These are phyloP conservation scores for Infundibulicybe gibba DNA, from an alignment of 768 basidiomycete genomes.

Conservation along the genomic window DNA sequence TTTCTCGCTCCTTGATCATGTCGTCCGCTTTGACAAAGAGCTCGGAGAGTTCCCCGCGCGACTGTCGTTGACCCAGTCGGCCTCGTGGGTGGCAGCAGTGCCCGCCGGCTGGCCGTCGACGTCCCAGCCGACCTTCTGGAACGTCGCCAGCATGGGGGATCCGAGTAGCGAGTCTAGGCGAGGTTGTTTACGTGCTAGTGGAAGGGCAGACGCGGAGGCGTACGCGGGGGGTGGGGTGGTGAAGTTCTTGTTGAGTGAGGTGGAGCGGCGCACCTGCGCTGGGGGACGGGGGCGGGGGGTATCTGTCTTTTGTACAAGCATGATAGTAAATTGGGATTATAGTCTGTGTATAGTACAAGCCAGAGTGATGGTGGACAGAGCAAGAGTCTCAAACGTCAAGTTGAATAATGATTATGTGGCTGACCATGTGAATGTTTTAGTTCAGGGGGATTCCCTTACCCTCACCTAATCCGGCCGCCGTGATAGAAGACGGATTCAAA, in stretches of 20 bases:
- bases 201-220: conserved; percentile 35
- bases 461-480: too few species aligned
- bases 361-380: neutral
- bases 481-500: too few species aligned
- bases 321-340: conserved; percentile 16
- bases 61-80: conserved; percentile 59
- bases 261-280: conserved; percentile 56
- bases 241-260: conserved; percentile 27
- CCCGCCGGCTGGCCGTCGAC: conserved; percentile 12
- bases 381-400: neutral
- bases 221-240: conserved; percentile 40
- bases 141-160: conserved; percentile 32
- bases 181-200: conserved; percentile 15
- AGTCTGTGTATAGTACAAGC: too few species aligned
- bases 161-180: conserved; percentile 26
- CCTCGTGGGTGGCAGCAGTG: conserved; percentile 15
- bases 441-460: too few species aligned
- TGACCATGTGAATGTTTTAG: too few species aligned
- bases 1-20: conserved; percentile 74
- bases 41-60: conserved; percentile 69
- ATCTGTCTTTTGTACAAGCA: conserved; percentile 29
- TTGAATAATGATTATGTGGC: too few species aligned
- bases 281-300: conserved; percentile 72
- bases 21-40: conserved; percentile 71
- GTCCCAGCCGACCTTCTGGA: conserved; percentile 24